Evolutionary conservation across 2,329 filamentous ascomycete genomes (phyloP).

Genomic region (Lecanicillium sp.): DNA sequence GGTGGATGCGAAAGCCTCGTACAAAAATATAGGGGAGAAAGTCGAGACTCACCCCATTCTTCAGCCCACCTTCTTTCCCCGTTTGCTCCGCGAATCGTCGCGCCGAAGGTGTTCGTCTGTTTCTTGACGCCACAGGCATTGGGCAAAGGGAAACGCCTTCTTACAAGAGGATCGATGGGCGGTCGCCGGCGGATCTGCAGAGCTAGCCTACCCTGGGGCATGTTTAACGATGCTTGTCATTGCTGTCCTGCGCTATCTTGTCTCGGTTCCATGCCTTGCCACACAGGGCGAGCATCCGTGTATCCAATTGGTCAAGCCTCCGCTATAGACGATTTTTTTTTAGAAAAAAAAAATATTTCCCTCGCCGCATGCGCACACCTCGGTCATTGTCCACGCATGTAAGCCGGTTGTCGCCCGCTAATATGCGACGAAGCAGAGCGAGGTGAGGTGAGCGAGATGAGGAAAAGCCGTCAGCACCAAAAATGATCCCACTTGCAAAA

Average conservation of each 20-base stretch:
- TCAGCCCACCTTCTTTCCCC: too few relatives aligned
- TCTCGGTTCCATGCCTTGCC: neutral
- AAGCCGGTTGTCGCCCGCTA: constrained; percentile 13
- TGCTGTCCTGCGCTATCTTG: neutral
- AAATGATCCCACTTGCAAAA: constrained; percentile 5
- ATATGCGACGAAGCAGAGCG: neutral
- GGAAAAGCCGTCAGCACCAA: constrained; percentile 7
- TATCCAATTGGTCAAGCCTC: neutral
- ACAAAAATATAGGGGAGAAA: neutral
- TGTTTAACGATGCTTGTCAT: neutral
- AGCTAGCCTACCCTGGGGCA: neutral
- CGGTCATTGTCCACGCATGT: too few relatives aligned
- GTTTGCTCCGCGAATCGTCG: neutral
- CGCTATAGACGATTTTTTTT: too few relatives aligned
- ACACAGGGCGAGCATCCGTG: neutral
- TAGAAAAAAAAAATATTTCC: too few relatives aligned
- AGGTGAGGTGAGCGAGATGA: neutral
- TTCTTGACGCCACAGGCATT: neutral
- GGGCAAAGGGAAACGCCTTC: neutral
- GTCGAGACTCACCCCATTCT: too few relatives aligned
- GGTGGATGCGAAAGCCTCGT: constrained; percentile 3
- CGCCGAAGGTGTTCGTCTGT: neutral
- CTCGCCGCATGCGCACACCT: too few relatives aligned
- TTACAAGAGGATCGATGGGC: neutral
- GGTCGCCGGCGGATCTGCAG: constrained; percentile 4